These are phyloP conservation scores for Polyplosphaeria fusca DNA, from an alignment of 495 filamentous ascomycete genomes.

Conservation along the genomic window DNA sequence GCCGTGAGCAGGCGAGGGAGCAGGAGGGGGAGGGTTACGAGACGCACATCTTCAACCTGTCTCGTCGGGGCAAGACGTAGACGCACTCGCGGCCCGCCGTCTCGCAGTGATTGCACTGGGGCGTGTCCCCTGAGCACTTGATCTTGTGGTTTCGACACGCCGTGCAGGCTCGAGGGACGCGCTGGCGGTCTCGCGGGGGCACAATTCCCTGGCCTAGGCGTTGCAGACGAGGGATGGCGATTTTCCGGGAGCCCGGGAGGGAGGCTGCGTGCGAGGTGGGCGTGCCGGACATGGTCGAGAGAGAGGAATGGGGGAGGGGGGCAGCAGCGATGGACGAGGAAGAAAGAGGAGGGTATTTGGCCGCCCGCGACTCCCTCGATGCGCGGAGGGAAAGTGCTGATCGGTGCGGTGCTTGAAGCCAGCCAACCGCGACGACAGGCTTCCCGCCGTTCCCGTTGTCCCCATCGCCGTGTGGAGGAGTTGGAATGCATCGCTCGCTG, in stretches of 20 bases:
- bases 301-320: too few species aligned
- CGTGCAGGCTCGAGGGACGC: conserved; percentile 20
- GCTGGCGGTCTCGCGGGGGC: not conserved
- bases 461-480: too few species aligned
- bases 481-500: too few species aligned
- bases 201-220: not conserved
- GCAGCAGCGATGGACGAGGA: too few species aligned
- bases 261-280: too few species aligned
- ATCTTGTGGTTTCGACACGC: conserved; percentile 23
- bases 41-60: conserved; percentile 18
- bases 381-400: too few species aligned
- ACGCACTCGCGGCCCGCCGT: conserved; percentile 12
- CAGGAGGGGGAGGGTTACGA: not conserved
- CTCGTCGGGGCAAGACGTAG: conserved; percentile 17
- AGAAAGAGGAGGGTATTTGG: too few species aligned
- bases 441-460: too few species aligned
- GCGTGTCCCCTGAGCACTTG: conserved; percentile 21
- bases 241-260: not conserved
- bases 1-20: not conserved
- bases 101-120: conserved; percentile 22
- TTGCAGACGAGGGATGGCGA: conserved; percentile 21
- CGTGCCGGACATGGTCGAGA: too few species aligned
- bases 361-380: too few species aligned
- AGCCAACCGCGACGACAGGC: too few species aligned
- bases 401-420: too few species aligned